Conservation (phyloP, 2,329 filamentous ascomycete genomes). For the Teratosphaeria epicoccoides region DNA sequence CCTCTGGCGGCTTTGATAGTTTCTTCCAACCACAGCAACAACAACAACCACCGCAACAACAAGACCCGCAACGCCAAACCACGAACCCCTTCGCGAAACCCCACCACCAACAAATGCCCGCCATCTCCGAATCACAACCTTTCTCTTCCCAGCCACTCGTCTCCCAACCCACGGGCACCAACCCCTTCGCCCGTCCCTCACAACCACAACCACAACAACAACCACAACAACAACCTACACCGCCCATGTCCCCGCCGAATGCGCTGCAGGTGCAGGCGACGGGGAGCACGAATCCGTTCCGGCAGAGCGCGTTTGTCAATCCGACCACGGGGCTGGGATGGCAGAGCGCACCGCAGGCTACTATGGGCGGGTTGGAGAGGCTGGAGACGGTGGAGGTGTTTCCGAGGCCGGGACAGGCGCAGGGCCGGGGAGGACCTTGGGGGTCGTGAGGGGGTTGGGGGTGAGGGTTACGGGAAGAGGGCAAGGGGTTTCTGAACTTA, state of each 20-base stretch:
- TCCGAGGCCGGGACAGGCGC: conserved; percentile 55
- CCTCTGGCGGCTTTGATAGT: conserved; percentile 6
- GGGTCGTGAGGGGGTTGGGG: conserved; percentile 6
- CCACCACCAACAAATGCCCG: conserved; percentile 15
- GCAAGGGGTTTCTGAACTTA: not conserved
- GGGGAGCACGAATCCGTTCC: conserved; percentile 87
- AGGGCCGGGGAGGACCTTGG: conserved; percentile 18
- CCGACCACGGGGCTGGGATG: conserved; percentile 80
- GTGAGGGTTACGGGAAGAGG: too few relatives aligned
- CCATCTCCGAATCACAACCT: not conserved
- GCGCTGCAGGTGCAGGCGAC: conserved; percentile 64
- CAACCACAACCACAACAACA: too few relatives aligned
- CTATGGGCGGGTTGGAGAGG: conserved; percentile 69
- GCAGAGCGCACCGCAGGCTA: conserved; percentile 64
- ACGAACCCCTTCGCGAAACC: conserved; percentile 54
- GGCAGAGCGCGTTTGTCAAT: conserved; percentile 81
- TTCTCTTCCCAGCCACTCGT: conserved; percentile 34
- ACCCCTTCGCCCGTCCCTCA: conserved; percentile 54
- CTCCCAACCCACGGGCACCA: conserved; percentile 56
- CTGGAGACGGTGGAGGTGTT: conserved; percentile 75
- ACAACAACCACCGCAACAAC: conserved; percentile 16
- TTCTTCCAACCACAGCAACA: conserved; percentile 12
- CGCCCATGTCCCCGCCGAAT: conserved; percentile 26
- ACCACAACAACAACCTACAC: conserved; percentile 26
- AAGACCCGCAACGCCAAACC: conserved; percentile 18